These are phyloP conservation scores for Tetrapyrgos nigripes DNA, from an alignment of 1,284 basidiomycete genomes.

Conservation along the genomic window DNA sequence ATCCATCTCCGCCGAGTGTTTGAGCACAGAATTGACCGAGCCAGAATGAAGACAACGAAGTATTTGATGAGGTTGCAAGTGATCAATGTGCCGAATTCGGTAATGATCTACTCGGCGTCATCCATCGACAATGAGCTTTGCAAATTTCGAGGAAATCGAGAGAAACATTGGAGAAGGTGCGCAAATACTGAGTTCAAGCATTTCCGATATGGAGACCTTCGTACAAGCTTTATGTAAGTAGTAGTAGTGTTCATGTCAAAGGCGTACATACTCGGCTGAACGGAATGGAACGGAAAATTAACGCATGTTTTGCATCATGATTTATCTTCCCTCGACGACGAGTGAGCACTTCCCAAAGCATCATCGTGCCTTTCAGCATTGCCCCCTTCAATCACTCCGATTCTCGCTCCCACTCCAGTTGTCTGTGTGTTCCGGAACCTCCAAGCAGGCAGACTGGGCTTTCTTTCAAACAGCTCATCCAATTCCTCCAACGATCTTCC, in stretches of 20 bases:
- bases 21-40: too few species aligned
- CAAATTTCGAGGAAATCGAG: too few species aligned
- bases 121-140: too few species aligned
- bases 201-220: too few species aligned
- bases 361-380: neutral
- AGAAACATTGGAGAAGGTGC: too few species aligned
- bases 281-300: neutral
- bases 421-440: constrained; percentile 9
- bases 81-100: too few species aligned
- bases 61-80: too few species aligned
- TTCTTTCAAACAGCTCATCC: constrained; percentile 16
- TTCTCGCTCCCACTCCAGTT: constrained; percentile 17
- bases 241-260: neutral
- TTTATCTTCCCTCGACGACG: neutral
- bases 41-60: too few species aligned
- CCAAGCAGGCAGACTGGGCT: constrained; percentile 13
- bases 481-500: constrained; percentile 14
- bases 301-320: neutral
- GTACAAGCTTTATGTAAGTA: too few species aligned
- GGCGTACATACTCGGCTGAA: neutral
- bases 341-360: neutral
- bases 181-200: too few species aligned
- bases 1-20: too few species aligned
- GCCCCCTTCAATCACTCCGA: constrained; percentile 13
- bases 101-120: too few species aligned